Evolutionary conservation across 805 yeast genomes (phyloP).

Genomic region (Metschnikowia noctiluminum): DNA sequence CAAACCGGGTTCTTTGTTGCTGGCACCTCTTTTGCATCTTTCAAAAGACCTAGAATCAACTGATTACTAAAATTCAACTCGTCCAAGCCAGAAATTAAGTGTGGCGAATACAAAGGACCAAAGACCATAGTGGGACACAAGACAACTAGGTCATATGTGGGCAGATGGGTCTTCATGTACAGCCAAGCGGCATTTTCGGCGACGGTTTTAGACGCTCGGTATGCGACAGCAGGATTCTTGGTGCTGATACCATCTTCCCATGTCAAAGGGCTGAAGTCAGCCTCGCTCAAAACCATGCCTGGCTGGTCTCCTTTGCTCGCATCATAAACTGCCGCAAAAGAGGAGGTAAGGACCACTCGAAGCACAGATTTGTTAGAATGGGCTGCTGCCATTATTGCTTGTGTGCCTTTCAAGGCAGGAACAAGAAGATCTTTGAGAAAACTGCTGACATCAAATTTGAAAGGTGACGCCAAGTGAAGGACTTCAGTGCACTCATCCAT

Average conservation of each 20-base stretch:
- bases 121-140: slow-evolving; percentile 10
- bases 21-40: background rate
- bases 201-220: slow-evolving; percentile 6
- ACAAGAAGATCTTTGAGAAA: slow-evolving; percentile 48
- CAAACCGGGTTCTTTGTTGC: slow-evolving; percentile 7
- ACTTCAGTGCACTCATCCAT: slow-evolving; percentile 5
- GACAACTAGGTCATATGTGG: slow-evolving; percentile 6
- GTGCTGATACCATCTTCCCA: slow-evolving; percentile 9
- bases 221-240: slow-evolving; percentile 7
- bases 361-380: slow-evolving; percentile 8
- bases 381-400: slow-evolving; percentile 44
- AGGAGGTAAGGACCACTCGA: slow-evolving; percentile 22
- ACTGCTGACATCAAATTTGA: slow-evolving; percentile 41
- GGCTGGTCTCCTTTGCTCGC: slow-evolving; percentile 18
- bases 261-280: slow-evolving; percentile 8
- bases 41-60: slow-evolving; percentile 1
- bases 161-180: slow-evolving; percentile 1
- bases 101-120: slow-evolving; percentile 6
- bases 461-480: slow-evolving; percentile 60
- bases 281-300: slow-evolving; percentile 5
- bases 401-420: slow-evolving; percentile 56
- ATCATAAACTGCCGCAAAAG: slow-evolving; percentile 22
- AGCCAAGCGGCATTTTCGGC: slow-evolving; percentile 12
- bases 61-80: slow-evolving; percentile 10
- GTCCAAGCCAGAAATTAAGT: background rate